phyloP scores from a whole-genome alignment of 2,329 filamentous ascomycete genomes.

The Ophiostoma angusticollis region DNA sequence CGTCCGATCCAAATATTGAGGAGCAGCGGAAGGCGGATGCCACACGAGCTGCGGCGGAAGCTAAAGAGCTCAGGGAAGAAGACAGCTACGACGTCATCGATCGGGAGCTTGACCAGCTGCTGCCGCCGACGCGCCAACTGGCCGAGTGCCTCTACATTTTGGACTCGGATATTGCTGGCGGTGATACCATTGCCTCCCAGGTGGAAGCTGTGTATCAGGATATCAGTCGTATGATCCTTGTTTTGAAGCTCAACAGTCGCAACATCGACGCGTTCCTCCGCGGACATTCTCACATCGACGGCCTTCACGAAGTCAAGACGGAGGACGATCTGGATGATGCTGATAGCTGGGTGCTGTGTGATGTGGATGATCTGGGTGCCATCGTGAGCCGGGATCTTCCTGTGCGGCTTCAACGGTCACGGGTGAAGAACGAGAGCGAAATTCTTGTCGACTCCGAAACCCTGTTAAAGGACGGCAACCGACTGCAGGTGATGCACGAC shows the following conservation, averaged over 20 bases:
- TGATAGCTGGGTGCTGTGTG: constrained; percentile 61
- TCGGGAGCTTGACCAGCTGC: constrained; percentile 44
- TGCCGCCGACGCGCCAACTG: constrained; percentile 48
- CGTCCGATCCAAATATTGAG: constrained; percentile 35
- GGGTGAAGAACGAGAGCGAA: constrained; percentile 52
- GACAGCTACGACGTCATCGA: constrained; percentile 55
- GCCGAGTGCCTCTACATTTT: constrained; percentile 47
- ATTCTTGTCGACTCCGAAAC: constrained; percentile 58
- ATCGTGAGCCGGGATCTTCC: constrained; percentile 53
- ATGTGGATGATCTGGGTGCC: constrained; percentile 55
- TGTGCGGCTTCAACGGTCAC: constrained; percentile 51
- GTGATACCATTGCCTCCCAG: constrained; percentile 47
- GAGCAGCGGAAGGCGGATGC: constrained; percentile 40
- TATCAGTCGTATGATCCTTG: constrained; percentile 90
- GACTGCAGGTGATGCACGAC: constrained; percentile 61
- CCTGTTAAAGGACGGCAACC: constrained; percentile 55
- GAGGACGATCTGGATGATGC: constrained; percentile 56
- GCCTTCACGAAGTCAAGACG: no score
- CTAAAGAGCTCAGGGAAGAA: constrained; percentile 50
- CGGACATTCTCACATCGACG: constrained; percentile 50
- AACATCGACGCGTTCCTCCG: constrained; percentile 54
- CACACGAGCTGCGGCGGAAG: constrained; percentile 42
- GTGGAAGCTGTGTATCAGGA: constrained; percentile 61
- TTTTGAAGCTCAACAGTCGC: constrained; percentile 67
- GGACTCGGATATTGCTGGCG: constrained; percentile 38